Evolutionary conservation across 306 rosid species (phyloP).

Genomic region (Lablab purpureus): DNA sequence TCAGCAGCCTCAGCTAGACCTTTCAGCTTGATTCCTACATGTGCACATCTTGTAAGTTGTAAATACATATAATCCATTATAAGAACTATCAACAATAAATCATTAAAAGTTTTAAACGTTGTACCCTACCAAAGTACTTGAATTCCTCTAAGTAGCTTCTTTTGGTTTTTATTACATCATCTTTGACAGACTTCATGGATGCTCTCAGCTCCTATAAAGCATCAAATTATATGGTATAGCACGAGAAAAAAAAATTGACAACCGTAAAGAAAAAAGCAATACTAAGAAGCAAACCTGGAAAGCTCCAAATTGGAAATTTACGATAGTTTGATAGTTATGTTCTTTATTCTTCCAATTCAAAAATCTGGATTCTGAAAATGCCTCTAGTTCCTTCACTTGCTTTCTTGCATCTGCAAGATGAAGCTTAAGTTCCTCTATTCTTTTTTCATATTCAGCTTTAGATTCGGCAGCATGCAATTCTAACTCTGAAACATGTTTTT

Average conservation of each 20-base stretch:
- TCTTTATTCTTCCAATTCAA: slow-evolving; percentile 88
- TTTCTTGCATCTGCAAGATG: slow-evolving; percentile 67
- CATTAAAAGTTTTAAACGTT: slow-evolving; percentile 25
- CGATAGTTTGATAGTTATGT: slow-evolving; percentile 60
- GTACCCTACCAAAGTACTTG: slow-evolving; percentile 77
- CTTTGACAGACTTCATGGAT: slow-evolving; percentile 69
- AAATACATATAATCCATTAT: slow-evolving; percentile 33
- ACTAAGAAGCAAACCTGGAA: slow-evolving; percentile 68
- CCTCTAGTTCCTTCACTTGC: slow-evolving; percentile 74
- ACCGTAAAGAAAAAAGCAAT: slow-evolving; percentile 30
- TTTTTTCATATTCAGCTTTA: slow-evolving; percentile 65
- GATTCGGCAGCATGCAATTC: slow-evolving; percentile 73
- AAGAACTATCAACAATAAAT: slow-evolving; percentile 35
- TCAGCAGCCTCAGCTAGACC: slow-evolving; percentile 92
- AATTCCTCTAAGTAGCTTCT: slow-evolving; percentile 69
- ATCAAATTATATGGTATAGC: slow-evolving; percentile 38
- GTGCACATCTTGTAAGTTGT: slow-evolving; percentile 40
- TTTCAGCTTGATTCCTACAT: slow-evolving; percentile 73
- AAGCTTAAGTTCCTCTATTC: slow-evolving; percentile 65
- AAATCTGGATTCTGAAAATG: slow-evolving; percentile 78
- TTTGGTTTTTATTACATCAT: slow-evolving; percentile 71
- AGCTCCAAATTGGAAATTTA: slow-evolving; percentile 64
- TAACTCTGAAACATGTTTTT: slow-evolving; percentile 62
- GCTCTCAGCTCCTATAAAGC: slow-evolving; percentile 67
- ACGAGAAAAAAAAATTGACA: slow-evolving; percentile 34